Evolutionary conservation across 805 yeast species (phyloP).

Genomic region (Cyberlindnera maritima): DNA sequence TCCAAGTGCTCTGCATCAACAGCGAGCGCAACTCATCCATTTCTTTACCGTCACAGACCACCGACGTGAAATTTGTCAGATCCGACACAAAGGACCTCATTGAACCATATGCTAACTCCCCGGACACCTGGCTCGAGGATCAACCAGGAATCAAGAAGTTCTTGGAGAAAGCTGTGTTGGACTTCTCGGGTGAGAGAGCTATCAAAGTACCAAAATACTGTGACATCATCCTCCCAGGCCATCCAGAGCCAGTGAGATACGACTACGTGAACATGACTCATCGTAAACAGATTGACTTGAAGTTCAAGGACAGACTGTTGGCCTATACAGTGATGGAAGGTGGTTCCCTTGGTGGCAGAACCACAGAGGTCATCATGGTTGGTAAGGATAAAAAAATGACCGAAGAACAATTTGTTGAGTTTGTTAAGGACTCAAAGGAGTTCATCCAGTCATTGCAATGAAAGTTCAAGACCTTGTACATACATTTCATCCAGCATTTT

Average conservation of each 20-base stretch:
- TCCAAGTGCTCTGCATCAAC: constrained; percentile 43
- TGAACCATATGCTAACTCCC: constrained; percentile 13
- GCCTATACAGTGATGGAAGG: constrained; percentile 51
- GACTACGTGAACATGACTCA: constrained; percentile 41
- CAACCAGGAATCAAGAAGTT: constrained; percentile 46
- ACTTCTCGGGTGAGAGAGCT: constrained; percentile 37
- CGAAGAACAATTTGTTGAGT: constrained; percentile 16
- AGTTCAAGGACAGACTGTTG: constrained; percentile 33
- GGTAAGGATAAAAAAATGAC: constrained; percentile 29
- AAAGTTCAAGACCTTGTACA: constrained; percentile 5
- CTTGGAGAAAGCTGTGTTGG: constrained; percentile 35
- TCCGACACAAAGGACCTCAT: constrained; percentile 17
- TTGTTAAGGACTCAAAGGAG: constrained; percentile 18
- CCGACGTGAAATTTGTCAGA: constrained; percentile 43
- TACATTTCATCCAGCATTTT: not conserved
- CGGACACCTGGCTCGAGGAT: constrained; percentile 22
- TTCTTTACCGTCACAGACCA: constrained; percentile 37
- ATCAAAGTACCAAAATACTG: constrained; percentile 39
- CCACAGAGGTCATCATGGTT: constrained; percentile 46
- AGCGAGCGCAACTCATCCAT: constrained; percentile 42
- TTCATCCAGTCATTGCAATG: constrained; percentile 16
- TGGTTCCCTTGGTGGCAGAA: constrained; percentile 56
- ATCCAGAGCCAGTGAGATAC: constrained; percentile 40
- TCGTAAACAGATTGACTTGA: constrained; percentile 44
- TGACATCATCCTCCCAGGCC: constrained; percentile 34